Evolutionary conservation across 2,329 filamentous ascomycete genomes (phyloP).

Genomic region (Emericellopsis cladophorae): DNA sequence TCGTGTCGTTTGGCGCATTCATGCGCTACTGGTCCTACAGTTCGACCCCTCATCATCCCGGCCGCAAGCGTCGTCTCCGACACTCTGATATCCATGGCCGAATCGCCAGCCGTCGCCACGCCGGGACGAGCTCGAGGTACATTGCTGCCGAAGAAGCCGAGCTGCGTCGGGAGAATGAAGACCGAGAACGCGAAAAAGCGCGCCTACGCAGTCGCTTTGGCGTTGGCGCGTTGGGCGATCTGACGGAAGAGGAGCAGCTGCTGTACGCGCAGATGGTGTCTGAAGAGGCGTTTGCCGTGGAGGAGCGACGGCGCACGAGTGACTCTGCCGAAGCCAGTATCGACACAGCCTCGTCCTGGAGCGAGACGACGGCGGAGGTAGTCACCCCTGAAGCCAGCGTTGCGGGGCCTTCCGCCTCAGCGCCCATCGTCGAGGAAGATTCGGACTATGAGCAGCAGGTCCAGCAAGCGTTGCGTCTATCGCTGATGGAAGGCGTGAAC

Average conservation of each 20-base stretch:
- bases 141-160: slow-evolving; percentile 81
- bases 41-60: slow-evolving; percentile 63
- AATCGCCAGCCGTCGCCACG: slow-evolving; percentile 35
- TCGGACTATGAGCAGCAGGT: slow-evolving; percentile 49
- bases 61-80: slow-evolving; percentile 66
- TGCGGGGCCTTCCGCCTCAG: slow-evolving; percentile 22
- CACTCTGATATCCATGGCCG: slow-evolving; percentile 49
- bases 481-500: slow-evolving; percentile 42
- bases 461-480: slow-evolving; percentile 49
- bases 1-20: slow-evolving; percentile 77
- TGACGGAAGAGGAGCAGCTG: slow-evolving; percentile 54
- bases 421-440: slow-evolving; percentile 18
- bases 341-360: slow-evolving; percentile 27
- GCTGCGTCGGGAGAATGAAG: slow-evolving; percentile 59
- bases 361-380: slow-evolving; percentile 30
- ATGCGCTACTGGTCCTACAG: slow-evolving; percentile 92
- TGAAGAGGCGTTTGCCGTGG: slow-evolving; percentile 43
- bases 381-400: slow-evolving; percentile 43
- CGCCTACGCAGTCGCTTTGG: slow-evolving; percentile 73
- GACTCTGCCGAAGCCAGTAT: slow-evolving; percentile 35
- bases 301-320: slow-evolving; percentile 37
- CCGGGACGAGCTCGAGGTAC: slow-evolving; percentile 63
- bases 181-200: slow-evolving; percentile 52
- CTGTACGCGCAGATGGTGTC: slow-evolving; percentile 55
- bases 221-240: slow-evolving; percentile 52